These are phyloP conservation scores for Aureoboletus auriporus DNA, from an alignment of 768 basidiomycete species.

Conservation along the genomic window DNA sequence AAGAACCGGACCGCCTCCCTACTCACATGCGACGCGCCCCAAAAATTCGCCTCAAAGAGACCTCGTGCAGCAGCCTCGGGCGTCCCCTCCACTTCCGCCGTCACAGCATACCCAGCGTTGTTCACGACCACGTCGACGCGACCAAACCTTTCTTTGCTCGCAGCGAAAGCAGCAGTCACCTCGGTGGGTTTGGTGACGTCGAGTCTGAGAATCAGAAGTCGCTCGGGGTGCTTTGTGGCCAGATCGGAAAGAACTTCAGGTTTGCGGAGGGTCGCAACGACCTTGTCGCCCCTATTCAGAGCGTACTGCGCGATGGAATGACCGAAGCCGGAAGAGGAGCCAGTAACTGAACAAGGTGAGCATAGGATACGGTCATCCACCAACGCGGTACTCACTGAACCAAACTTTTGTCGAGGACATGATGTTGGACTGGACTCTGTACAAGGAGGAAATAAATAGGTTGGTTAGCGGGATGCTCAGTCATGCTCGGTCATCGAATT, in stretches of 20 bases:
- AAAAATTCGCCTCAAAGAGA: conserved; percentile 42
- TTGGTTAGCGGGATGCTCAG: no score
- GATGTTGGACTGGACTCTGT: no score
- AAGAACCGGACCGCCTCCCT: conserved; percentile 25
- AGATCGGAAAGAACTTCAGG: conserved; percentile 31
- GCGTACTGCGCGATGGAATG: conserved; percentile 27
- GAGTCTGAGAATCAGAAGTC: conserved; percentile 35
- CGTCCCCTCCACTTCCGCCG: conserved; percentile 35
- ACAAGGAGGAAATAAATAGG: no score
- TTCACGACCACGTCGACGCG: conserved; percentile 30
- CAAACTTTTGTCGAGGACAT: conserved; percentile 16
- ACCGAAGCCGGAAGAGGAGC: conserved; percentile 39
- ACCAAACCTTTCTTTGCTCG: conserved; percentile 27
- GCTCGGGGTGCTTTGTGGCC: conserved; percentile 17
- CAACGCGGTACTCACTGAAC: conserved; percentile 14
- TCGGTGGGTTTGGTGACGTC: conserved; percentile 35
- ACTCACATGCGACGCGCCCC: conserved; percentile 40
- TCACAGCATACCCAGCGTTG: conserved; percentile 21
- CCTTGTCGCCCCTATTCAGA: conserved; percentile 35
- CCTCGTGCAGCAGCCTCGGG: conserved; percentile 31
- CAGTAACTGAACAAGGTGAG: conserved; percentile 33
- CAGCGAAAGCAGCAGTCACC: conserved; percentile 32
- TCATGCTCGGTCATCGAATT: no score
- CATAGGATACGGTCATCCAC: no score
- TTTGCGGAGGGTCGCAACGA: conserved; percentile 41